Evolutionary conservation across 2,329 filamentous ascomycete genomes (phyloP).

Genomic region (Orbilia brochopaga): DNA sequence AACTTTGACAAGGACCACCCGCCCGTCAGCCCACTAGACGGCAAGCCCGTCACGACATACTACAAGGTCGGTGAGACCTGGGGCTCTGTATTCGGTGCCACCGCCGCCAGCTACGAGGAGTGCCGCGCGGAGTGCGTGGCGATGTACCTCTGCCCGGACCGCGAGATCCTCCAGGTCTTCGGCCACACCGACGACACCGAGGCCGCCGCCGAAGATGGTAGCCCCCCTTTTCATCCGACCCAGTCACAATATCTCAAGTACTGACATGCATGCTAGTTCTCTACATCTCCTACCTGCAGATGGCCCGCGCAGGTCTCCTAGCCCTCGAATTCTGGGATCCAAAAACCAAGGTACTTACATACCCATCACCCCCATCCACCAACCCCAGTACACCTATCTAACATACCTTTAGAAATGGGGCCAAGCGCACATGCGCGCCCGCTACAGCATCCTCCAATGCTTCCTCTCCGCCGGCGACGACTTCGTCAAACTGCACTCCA

Average conservation of each 20-base stretch:
- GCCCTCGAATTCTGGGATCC: constrained; percentile 83
- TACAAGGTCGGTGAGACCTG: constrained; percentile 71
- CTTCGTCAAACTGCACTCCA: constrained; percentile 63
- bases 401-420: constrained; percentile 59
- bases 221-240: constrained; percentile 24
- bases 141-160: constrained; percentile 60
- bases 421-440: constrained; percentile 63
- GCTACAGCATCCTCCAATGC: constrained; percentile 68
- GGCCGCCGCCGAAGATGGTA: constrained; percentile 59
- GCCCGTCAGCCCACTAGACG: constrained; percentile 65
- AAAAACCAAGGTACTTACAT: constrained; percentile 51
- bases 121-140: constrained; percentile 60
- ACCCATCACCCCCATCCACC: neutral
- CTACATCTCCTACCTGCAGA: constrained; percentile 84
- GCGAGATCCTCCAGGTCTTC: constrained; percentile 60
- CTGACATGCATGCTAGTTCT: constrained; percentile 65
- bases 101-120: constrained; percentile 69
- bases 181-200: constrained; percentile 58
- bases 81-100: constrained; percentile 66
- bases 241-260: neutral
- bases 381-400: neutral
- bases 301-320: constrained; percentile 89
- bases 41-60: constrained; percentile 64
- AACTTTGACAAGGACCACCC: constrained; percentile 68
- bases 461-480: constrained; percentile 65